A percentile compares a stretch with the other conserved stretches of the same genome.
phyloP scores from a whole-genome alignment of 768 basidiomycete species.

The Xanthoconium stramineum region DNA sequence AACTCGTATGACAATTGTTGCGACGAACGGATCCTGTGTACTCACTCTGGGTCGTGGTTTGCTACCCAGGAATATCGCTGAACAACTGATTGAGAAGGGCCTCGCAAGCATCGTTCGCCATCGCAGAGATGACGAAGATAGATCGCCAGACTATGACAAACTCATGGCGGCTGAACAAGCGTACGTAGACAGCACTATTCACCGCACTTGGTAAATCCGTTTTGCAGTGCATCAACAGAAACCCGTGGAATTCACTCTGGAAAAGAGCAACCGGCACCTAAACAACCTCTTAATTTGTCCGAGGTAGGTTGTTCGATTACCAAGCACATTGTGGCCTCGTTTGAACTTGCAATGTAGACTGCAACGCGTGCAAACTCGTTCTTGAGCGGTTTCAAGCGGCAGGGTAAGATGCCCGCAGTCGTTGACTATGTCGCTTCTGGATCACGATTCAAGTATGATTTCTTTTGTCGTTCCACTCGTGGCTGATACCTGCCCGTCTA shows the following conservation, averaged over 20 bases:
- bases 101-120: slow-evolving; percentile 88
- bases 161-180: slow-evolving; percentile 91
- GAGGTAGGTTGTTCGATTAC: slow-evolving; percentile 52
- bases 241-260: slow-evolving; percentile 85
- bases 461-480: not conserved
- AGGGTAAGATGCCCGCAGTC: slow-evolving; percentile 77
- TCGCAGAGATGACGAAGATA: slow-evolving; percentile 91
- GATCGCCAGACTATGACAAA: slow-evolving; percentile 95
- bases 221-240: slow-evolving; percentile 69
- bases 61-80: slow-evolving; percentile 76
- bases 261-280: slow-evolving; percentile 79
- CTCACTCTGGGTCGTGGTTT: slow-evolving; percentile 1
- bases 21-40: not conserved
- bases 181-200: slow-evolving; percentile 46
- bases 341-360: slow-evolving; percentile 40
- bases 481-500: slow-evolving; percentile 27
- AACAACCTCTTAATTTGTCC: slow-evolving; percentile 85
- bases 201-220: slow-evolving; percentile 4
- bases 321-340: not conserved
- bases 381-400: slow-evolving; percentile 86
- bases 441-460: slow-evolving; percentile 85
- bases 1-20: slow-evolving; percentile 53
- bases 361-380: slow-evolving; percentile 79
- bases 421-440: slow-evolving; percentile 94
- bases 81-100: slow-evolving; percentile 92